Evolutionary conservation across 192 early-diverging fungal genomes (phyloP).

Genomic region (Cladochytrium replicatum): DNA sequence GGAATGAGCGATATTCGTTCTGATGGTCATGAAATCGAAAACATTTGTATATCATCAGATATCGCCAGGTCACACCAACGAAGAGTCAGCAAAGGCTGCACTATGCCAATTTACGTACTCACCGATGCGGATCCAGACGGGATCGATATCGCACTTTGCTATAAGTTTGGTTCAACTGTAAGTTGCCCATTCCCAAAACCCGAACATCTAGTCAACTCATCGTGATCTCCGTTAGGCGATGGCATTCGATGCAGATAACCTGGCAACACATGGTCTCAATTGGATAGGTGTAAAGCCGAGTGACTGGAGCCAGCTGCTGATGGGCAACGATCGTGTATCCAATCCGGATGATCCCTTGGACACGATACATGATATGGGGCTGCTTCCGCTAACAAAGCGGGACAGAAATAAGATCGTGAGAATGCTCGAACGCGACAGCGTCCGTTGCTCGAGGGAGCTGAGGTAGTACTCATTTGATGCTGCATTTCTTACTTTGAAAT

Average conservation of each 20-base stretch:
- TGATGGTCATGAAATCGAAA: no score
- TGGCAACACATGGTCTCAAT: slow-evolving; percentile 4
- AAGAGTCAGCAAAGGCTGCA: no score
- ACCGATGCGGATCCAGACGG: slow-evolving; percentile 34
- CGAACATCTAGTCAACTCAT: neutral
- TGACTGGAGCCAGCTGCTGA: neutral
- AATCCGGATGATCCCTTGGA: no score
- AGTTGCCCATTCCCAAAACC: neutral
- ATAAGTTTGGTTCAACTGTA: slow-evolving; percentile 24
- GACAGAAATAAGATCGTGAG: slow-evolving; percentile 14
- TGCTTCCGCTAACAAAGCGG: slow-evolving; percentile 11
- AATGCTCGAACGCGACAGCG: slow-evolving; percentile 4
- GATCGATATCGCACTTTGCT: slow-evolving; percentile 21
- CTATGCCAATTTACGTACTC: slow-evolving; percentile 8
- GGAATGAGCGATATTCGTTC: no score
- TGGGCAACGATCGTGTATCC: neutral
- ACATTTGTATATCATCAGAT: no score
- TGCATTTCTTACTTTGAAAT: neutral
- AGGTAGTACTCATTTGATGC: neutral
- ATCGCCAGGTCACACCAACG: no score
- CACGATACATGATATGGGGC: slow-evolving; percentile 2
- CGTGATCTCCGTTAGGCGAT: slow-evolving; percentile 4
- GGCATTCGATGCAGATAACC: slow-evolving; percentile 11
- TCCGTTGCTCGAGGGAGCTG: neutral
- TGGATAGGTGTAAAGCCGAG: slow-evolving; percentile 10